Evolutionary conservation across 2,329 filamentous ascomycete species (phyloP).

Genomic region (Gliomastix tumulicola): DNA sequence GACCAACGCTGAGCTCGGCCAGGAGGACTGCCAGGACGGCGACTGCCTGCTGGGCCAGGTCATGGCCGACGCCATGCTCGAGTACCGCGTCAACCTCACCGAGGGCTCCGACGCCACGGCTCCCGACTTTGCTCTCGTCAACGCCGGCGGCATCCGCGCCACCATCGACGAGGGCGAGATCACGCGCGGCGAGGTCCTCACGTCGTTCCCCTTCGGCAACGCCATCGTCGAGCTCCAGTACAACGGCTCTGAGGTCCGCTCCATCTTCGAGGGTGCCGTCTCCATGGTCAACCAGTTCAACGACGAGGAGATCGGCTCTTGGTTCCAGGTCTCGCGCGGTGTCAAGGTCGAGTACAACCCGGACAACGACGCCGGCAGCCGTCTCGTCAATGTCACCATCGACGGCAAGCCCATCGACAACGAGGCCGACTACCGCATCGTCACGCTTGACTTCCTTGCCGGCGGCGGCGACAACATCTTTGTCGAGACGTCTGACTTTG

Average conservation of each 20-base stretch:
- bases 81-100: constrained; percentile 47
- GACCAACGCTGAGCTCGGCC: constrained; percentile 49
- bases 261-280: constrained; percentile 52
- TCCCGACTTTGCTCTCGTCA: constrained; percentile 53
- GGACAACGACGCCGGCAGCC: constrained; percentile 35
- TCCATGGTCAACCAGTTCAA: constrained; percentile 48
- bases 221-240: constrained; percentile 51
- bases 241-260: constrained; percentile 46
- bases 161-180: constrained; percentile 54
- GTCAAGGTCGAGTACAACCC: constrained; percentile 53
- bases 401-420: constrained; percentile 38
- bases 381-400: constrained; percentile 45
- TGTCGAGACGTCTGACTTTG: constrained; percentile 23
- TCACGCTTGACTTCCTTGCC: constrained; percentile 57
- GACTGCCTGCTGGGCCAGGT: constrained; percentile 54
- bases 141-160: constrained; percentile 57
- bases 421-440: constrained; percentile 42
- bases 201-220: constrained; percentile 61
- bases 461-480: constrained; percentile 59
- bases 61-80: constrained; percentile 52
- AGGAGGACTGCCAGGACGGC: constrained; percentile 46
- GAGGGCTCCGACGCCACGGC: constrained; percentile 21
- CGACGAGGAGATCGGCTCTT: constrained; percentile 43
- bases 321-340: constrained; percentile 53
- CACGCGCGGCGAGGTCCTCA: constrained; percentile 57